Percentiles rank a stretch among this genome's conserved stretches.
Conservation (phyloP, 331 rosid species). For the Ulmus americana region DNA sequence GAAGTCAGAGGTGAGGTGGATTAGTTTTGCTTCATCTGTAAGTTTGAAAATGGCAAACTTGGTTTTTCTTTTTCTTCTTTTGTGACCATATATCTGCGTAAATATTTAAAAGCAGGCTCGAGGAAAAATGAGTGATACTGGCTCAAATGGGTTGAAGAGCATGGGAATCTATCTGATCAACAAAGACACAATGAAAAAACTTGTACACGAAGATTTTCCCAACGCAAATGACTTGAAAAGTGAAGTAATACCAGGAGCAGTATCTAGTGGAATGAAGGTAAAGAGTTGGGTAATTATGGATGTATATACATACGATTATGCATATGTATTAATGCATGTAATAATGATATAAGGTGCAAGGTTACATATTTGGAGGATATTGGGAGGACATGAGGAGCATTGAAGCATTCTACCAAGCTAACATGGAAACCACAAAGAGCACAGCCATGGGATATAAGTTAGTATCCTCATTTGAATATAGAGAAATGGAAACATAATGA, state of each 20-base stretch:
- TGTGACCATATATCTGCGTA: not conserved
- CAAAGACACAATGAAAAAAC: slow-evolving; percentile 22
- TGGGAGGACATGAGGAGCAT: slow-evolving; percentile 45
- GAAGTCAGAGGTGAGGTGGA: slow-evolving; percentile 11
- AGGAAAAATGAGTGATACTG: slow-evolving; percentile 7
- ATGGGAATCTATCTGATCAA: slow-evolving; percentile 38
- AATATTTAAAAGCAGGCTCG: slow-evolving; percentile 10
- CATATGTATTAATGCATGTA: not conserved
- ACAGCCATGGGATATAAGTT: slow-evolving; percentile 26
- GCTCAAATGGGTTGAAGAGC: slow-evolving; percentile 15
- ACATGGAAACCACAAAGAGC: slow-evolving; percentile 30
- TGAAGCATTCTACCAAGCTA: slow-evolving; percentile 35
- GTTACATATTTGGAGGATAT: slow-evolving; percentile 28
- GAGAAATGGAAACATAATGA: too few species aligned
- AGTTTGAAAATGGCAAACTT: slow-evolving; percentile 5
- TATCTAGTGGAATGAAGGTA: slow-evolving; percentile 38
- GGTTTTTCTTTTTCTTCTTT: not conserved
- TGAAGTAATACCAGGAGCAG: slow-evolving; percentile 40
- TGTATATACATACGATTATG: too few species aligned
- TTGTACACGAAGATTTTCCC: slow-evolving; percentile 28
- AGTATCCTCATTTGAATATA: slow-evolving; percentile 7
- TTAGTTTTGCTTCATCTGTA: slow-evolving; percentile 14
- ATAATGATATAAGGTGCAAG: slow-evolving; percentile 23
- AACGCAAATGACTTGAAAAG: slow-evolving; percentile 29
- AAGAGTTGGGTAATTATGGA: too few species aligned